These are phyloP conservation scores for Petunia axillaris DNA, from an alignment of 257 asterid genomes.

Conservation along the genomic window DNA sequence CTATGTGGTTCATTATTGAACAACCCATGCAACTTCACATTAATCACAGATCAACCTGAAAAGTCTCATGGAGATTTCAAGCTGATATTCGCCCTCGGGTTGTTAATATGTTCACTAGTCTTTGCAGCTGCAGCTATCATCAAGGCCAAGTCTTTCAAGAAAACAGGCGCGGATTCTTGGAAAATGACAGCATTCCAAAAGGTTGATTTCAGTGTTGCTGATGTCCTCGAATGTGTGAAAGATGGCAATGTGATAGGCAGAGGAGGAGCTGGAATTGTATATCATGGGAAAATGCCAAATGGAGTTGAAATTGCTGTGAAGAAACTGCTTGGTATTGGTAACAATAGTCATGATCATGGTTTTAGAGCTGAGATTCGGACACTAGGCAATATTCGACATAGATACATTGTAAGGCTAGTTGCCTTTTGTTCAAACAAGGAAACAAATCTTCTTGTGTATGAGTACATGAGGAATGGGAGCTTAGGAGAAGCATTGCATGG, in stretches of 20 bases:
- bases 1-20: slow-evolving; percentile 72
- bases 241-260: slow-evolving; percentile 93
- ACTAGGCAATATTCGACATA: slow-evolving; percentile 82
- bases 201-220: slow-evolving; percentile 68
- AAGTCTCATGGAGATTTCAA: slow-evolving; percentile 63
- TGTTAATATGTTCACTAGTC: slow-evolving; percentile 65
- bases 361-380: slow-evolving; percentile 84
- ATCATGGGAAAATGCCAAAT: slow-evolving; percentile 72
- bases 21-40: slow-evolving; percentile 65
- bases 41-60: slow-evolving; percentile 27
- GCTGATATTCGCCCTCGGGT: slow-evolving; percentile 76
- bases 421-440: slow-evolving; percentile 90
- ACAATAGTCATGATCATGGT: slow-evolving; percentile 78
- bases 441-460: slow-evolving; percentile 83
- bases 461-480: slow-evolving; percentile 95
- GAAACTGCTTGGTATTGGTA: slow-evolving; percentile 62
- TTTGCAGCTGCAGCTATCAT: slow-evolving; percentile 72
- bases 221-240: slow-evolving; percentile 79
- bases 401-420: slow-evolving; percentile 74
- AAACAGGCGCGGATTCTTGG: slow-evolving; percentile 56
- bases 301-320: slow-evolving; percentile 90
- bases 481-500: slow-evolving; percentile 90
- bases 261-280: slow-evolving; percentile 94
- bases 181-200: slow-evolving; percentile 87
- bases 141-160: slow-evolving; percentile 85